phyloP scores from a whole-genome alignment of 208 protist species.

The Wallacemonas sp. region DNA sequence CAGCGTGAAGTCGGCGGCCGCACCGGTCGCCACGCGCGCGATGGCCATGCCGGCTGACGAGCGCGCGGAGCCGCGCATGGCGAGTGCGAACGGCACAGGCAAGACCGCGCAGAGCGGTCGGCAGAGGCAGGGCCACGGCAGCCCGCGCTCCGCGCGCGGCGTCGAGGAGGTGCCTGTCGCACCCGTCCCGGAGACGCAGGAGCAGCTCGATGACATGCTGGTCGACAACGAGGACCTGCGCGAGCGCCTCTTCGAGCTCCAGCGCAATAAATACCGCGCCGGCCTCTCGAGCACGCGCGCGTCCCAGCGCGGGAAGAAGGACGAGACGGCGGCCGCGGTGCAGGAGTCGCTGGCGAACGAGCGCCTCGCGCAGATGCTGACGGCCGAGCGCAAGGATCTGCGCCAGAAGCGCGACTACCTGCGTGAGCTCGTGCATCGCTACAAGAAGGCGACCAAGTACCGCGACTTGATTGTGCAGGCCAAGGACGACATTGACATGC shows the following conservation, averaged over 20 bases:
- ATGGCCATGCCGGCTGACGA: no score
- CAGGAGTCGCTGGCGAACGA: constrained; percentile 47
- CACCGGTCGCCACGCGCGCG: no score
- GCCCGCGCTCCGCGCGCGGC: neutral
- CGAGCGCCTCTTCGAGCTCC: constrained; percentile 43
- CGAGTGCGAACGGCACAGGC: neutral
- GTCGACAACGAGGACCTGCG: constrained; percentile 44
- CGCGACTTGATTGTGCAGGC: constrained; percentile 42
- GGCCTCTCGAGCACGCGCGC: constrained; percentile 23
- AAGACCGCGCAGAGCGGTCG: neutral
- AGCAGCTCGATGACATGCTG: constrained; percentile 48
- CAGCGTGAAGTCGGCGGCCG: neutral
- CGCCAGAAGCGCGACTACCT: constrained; percentile 41
- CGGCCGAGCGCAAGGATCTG: constrained; percentile 49
- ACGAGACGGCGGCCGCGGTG: constrained; percentile 34
- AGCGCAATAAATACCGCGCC: constrained; percentile 30
- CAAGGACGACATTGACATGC: constrained; percentile 53
- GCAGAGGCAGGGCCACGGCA: neutral
- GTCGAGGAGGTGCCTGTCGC: neutral
- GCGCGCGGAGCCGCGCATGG: neutral
- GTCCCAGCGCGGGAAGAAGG: constrained; percentile 22
- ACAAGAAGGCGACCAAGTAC: constrained; percentile 52
- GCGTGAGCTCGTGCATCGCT: constrained; percentile 33
- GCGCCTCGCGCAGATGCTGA: constrained; percentile 43
- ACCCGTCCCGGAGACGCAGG: constrained; percentile 31